Percentiles rank a stretch among this genome's conserved stretches.
These are phyloP conservation scores for Lipomyces orientalis DNA, from an alignment of 805 yeast species.

Conservation along the genomic window DNA sequence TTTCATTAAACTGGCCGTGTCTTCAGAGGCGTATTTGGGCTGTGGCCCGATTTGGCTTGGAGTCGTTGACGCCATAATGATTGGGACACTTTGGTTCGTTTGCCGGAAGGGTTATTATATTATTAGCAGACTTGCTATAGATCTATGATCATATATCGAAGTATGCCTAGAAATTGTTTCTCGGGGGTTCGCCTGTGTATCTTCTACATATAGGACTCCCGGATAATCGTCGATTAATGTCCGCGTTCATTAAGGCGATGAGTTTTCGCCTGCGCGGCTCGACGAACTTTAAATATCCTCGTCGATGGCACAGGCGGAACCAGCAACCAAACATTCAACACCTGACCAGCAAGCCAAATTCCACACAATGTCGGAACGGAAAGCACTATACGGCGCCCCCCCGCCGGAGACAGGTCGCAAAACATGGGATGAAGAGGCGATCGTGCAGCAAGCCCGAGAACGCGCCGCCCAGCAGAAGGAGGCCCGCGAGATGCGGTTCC, in stretches of 20 bases:
- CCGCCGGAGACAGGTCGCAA: constrained; percentile 32
- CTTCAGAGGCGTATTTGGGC: constrained; percentile 43
- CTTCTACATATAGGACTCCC: no score
- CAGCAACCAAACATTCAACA: not conserved
- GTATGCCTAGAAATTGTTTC: not conserved
- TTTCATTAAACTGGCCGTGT: constrained; percentile 74
- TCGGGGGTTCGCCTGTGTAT: not conserved
- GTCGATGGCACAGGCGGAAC: no score
- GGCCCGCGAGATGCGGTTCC: constrained; percentile 26
- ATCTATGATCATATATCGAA: no score
- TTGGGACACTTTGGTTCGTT: not conserved
- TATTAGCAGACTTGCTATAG: not conserved
- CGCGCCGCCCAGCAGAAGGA: constrained; percentile 30
- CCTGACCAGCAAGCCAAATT: not conserved
- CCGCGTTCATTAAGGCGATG: not conserved
- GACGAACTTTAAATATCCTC: not conserved
- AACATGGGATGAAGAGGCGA: constrained; percentile 36
- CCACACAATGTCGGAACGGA: constrained; percentile 13
- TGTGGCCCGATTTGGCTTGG: constrained; percentile 19
- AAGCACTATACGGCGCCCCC: constrained; percentile 31
- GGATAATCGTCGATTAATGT: not conserved
- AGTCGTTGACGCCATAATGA: not conserved
- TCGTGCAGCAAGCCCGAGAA: constrained; percentile 31
- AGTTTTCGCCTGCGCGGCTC: not conserved
- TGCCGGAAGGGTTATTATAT: not conserved